Conservation (phyloP, 768 basidiomycete genomes). For the Rhizopogon vinicolor region DNA sequence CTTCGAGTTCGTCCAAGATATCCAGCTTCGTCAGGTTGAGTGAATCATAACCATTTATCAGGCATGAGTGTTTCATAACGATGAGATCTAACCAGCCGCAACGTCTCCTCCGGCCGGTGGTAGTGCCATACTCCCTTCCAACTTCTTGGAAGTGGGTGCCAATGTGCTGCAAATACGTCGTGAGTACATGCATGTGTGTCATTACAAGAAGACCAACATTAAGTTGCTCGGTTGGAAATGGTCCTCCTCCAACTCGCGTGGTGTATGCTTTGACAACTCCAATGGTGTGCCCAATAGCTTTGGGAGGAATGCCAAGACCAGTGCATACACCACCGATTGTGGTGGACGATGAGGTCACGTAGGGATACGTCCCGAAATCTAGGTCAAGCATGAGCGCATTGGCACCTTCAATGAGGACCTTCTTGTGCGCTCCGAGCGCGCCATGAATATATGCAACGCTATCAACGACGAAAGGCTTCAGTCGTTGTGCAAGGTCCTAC, state of each 20-base stretch:
- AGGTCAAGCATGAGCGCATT: slow-evolving; percentile 99
- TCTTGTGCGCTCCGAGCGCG: slow-evolving; percentile 71
- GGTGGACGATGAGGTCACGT: slow-evolving; percentile 92
- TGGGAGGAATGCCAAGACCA: slow-evolving; percentile 94
- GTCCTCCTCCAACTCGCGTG: slow-evolving; percentile 96
- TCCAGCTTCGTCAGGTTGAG: slow-evolving; percentile 98
- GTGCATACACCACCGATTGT: slow-evolving; percentile 95
- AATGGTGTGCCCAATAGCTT: slow-evolving; percentile 77
- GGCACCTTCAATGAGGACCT: slow-evolving; percentile 91
- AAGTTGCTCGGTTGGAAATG: slow-evolving; percentile 95
- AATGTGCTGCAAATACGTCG: slow-evolving; percentile 45
- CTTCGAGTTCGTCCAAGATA: slow-evolving; percentile 75
- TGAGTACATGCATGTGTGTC: not conserved
- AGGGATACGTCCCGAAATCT: slow-evolving; percentile 98
- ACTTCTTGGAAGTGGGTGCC: slow-evolving; percentile 92
- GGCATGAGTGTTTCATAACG: slow-evolving; percentile 85
- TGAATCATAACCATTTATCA: slow-evolving; percentile 93
- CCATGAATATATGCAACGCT: slow-evolving; percentile 81
- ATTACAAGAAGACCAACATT: slow-evolving; percentile 49
- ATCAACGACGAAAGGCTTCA: slow-evolving; percentile 88
- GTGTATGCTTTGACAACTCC: slow-evolving; percentile 99
- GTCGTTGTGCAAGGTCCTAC: slow-evolving; percentile 76
- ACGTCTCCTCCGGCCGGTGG: slow-evolving; percentile 88
- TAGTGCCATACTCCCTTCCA: slow-evolving; percentile 87
- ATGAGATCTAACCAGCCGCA: slow-evolving; percentile 98